These are phyloP conservation scores for Ricinus communis DNA, from an alignment of 345 rosid species.

Conservation along the genomic window DNA sequence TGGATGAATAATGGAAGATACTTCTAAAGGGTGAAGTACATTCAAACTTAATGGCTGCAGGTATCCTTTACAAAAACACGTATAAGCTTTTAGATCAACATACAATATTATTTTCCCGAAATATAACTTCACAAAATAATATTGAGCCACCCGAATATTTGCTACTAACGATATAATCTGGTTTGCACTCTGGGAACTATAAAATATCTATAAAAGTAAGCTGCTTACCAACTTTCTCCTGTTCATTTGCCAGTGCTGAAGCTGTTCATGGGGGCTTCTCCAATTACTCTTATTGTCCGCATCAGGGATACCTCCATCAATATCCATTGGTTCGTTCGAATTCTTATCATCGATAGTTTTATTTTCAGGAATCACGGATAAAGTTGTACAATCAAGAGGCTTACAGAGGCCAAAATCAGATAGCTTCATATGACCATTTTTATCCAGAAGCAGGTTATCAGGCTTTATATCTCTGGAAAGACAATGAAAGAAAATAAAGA, in stretches of 20 bases:
- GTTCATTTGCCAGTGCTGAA: slow-evolving; percentile 99
- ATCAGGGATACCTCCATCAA: slow-evolving; percentile 75
- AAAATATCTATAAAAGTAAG: slow-evolving; percentile 3
- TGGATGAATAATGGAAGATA: background rate
- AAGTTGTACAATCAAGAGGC: slow-evolving; percentile 84
- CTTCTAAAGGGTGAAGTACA: too few species aligned
- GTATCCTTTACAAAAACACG: background rate
- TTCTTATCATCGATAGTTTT: slow-evolving; percentile 64
- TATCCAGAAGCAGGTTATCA: slow-evolving; percentile 92
- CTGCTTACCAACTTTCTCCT: slow-evolving; percentile 80
- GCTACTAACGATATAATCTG: slow-evolving; percentile 3
- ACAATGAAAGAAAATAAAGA: slow-evolving; percentile 22
- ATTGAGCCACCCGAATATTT: background rate
- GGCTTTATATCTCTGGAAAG: slow-evolving; percentile 88
- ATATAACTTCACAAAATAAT: background rate
- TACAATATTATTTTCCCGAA: background rate
- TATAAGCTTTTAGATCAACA: background rate
- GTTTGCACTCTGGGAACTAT: background rate
- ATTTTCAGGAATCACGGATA: slow-evolving; percentile 81
- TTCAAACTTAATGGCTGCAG: background rate
- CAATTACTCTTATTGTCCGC: slow-evolving; percentile 73
- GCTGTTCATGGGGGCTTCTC: slow-evolving; percentile 89
- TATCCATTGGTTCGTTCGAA: slow-evolving; percentile 74
- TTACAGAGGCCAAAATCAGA: slow-evolving; percentile 98
- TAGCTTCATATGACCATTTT: slow-evolving; percentile 95